phyloP scores from a whole-genome alignment of 176 grass and related monocot genomes.

The Ensete glaucum region DNA sequence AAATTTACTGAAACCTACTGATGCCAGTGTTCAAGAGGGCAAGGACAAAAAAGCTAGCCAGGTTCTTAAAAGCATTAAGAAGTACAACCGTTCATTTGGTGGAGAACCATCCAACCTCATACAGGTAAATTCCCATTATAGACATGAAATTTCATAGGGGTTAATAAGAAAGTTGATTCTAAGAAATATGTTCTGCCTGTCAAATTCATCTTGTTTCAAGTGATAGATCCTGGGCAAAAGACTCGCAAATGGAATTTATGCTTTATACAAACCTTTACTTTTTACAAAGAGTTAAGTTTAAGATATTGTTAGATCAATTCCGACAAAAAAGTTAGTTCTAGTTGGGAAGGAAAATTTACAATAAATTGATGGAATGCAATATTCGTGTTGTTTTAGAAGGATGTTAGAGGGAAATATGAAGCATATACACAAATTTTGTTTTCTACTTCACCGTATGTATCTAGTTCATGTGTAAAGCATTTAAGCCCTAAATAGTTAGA shows the following conservation, averaged over 20 bases:
- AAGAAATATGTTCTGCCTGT: neutral
- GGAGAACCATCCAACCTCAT: conserved; percentile 52
- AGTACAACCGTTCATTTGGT: conserved; percentile 68
- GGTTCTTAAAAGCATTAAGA: conserved; percentile 45
- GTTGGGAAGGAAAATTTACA: neutral
- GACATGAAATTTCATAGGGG: neutral
- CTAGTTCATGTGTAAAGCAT: neutral
- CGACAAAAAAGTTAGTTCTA: neutral
- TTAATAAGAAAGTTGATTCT: neutral
- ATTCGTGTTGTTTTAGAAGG: neutral
- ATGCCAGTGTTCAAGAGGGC: conserved; percentile 20
- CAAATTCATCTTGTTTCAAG: neutral
- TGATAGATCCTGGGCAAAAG: neutral
- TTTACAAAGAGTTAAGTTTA: neutral
- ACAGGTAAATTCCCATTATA: conserved; percentile 41
- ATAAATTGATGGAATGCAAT: neutral
- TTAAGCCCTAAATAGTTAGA: neutral
- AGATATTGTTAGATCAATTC: neutral
- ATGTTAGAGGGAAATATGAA: neutral
- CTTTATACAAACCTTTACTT: neutral
- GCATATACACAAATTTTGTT: neutral
- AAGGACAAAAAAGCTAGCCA: conserved; percentile 27
- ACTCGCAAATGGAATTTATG: neutral
- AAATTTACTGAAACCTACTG: conserved; percentile 60
- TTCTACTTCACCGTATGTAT: neutral